These are phyloP conservation scores for Breynia disticha DNA, from an alignment of 441 rosid genomes.

Conservation along the genomic window DNA sequence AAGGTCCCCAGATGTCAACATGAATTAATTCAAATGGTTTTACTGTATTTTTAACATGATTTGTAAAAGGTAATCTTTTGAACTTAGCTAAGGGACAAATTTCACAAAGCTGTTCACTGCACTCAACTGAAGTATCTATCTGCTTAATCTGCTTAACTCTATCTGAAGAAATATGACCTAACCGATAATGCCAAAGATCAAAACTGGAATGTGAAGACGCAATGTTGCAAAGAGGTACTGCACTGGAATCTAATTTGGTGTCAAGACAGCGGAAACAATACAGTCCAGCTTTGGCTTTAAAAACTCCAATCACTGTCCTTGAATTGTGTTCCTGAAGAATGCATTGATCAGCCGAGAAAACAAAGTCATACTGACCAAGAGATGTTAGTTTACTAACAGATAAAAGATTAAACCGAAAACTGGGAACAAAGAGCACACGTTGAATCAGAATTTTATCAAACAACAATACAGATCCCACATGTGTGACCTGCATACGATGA, in stretches of 20 bases:
- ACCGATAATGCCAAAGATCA: no score
- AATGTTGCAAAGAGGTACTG: no score
- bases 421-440: background rate
- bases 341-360: background rate
- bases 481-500: background rate
- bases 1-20: background rate
- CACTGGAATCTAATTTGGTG: no score
- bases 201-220: no score
- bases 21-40: background rate
- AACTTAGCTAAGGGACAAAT: background rate
- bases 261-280: background rate
- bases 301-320: background rate
- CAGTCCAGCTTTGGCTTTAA: background rate
- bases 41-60: background rate
- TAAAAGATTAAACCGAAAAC: conserved; percentile 3
- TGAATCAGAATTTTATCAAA: conserved; percentile 2
- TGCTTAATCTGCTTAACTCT: no score
- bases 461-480: background rate
- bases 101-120: background rate
- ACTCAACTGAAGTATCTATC: no score
- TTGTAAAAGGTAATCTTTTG: background rate
- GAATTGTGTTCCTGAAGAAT: background rate
- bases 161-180: no score
- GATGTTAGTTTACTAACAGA: background rate
- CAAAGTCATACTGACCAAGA: background rate